Conservation (phyloP, 2,329 filamentous ascomycete species). For the Neofusicoccum sp. region DNA sequence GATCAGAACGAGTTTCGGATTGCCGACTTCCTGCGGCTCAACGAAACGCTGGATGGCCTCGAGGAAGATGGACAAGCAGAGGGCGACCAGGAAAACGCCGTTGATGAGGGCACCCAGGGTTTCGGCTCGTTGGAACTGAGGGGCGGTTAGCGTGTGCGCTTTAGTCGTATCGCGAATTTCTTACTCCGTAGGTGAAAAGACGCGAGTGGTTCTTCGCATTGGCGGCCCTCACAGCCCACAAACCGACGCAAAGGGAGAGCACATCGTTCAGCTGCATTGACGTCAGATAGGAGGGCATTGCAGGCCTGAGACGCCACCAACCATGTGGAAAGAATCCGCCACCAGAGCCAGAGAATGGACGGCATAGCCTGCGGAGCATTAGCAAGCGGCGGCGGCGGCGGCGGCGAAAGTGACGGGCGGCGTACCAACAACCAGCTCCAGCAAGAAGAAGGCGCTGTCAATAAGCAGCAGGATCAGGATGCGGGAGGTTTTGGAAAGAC, state of each 20-base stretch:
- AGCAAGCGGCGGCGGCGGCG: constrained; percentile 7
- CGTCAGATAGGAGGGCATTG: constrained; percentile 20
- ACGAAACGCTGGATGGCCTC: constrained; percentile 91
- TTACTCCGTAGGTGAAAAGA: constrained; percentile 89
- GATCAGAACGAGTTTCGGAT: constrained; percentile 82
- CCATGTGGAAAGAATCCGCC: constrained; percentile 98
- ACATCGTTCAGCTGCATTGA: constrained; percentile 82
- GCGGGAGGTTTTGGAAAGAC: constrained; percentile 85
- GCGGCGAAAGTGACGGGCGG: constrained; percentile 7
- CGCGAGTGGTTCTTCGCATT: constrained; percentile 77
- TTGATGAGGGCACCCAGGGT: constrained; percentile 96
- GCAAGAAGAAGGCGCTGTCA: constrained; percentile 82
- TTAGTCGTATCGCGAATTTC: constrained; percentile 33
- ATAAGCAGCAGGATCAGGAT: constrained; percentile 92
- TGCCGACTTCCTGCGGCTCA: constrained; percentile 81
- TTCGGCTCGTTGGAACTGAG: constrained; percentile 91
- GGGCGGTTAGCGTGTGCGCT: neutral
- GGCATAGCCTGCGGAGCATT: constrained; percentile 59
- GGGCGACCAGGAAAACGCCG: constrained; percentile 92
- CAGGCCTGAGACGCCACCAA: constrained; percentile 40
- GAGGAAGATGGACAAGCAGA: constrained; percentile 94
- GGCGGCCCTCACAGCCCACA: constrained; percentile 93
- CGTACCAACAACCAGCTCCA: constrained; percentile 75
- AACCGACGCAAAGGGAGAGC: constrained; percentile 83
- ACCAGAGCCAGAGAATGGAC: constrained; percentile 91